Conservation (phyloP, 768 basidiomycete genomes). For the Omphalotus guepiniiformis region DNA sequence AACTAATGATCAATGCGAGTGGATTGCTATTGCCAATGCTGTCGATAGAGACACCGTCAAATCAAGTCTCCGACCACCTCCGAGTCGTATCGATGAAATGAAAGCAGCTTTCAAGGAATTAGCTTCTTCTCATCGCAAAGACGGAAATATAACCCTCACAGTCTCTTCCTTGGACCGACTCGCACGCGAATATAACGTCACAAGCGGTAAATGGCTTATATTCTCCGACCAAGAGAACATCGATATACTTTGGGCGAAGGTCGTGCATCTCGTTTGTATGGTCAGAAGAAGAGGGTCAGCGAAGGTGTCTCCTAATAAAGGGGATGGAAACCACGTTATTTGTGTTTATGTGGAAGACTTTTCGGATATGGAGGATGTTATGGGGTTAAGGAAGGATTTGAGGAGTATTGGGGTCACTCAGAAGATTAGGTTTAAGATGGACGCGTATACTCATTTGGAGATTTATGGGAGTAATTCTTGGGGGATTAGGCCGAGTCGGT, state of each 20-base stretch:
- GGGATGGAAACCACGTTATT: slow-evolving; percentile 24
- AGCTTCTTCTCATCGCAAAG: slow-evolving; percentile 12
- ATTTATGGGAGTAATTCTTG: slow-evolving; percentile 8
- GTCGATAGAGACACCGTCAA: slow-evolving; percentile 21
- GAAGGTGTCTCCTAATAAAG: slow-evolving; percentile 34
- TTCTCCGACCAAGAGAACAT: slow-evolving; percentile 26
- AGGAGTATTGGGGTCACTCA: slow-evolving; percentile 25
- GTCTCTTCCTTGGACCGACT: slow-evolving; percentile 29
- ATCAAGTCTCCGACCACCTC: not conserved
- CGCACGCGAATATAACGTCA: slow-evolving; percentile 26
- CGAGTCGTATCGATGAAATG: slow-evolving; percentile 12
- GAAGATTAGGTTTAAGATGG: slow-evolving; percentile 17
- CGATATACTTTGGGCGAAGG: slow-evolving; percentile 32
- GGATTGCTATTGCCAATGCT: too few relatives aligned
- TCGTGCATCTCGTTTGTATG: slow-evolving; percentile 26
- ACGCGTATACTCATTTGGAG: slow-evolving; percentile 12
- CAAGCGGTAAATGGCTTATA: slow-evolving; percentile 37
- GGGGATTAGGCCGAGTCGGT: slow-evolving; percentile 10
- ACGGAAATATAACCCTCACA: slow-evolving; percentile 18
- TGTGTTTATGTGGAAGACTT: slow-evolving; percentile 25
- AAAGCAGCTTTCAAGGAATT: slow-evolving; percentile 18
- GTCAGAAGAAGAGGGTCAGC: slow-evolving; percentile 23
- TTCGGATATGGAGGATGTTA: slow-evolving; percentile 22
- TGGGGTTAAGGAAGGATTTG: slow-evolving; percentile 28
- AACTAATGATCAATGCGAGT: slow-evolving; percentile 25